Percentiles rank a stretch among this genome's conserved stretches.
phyloP scores from a whole-genome alignment of 768 basidiomycete genomes.

The Polyporus arcularius region DNA sequence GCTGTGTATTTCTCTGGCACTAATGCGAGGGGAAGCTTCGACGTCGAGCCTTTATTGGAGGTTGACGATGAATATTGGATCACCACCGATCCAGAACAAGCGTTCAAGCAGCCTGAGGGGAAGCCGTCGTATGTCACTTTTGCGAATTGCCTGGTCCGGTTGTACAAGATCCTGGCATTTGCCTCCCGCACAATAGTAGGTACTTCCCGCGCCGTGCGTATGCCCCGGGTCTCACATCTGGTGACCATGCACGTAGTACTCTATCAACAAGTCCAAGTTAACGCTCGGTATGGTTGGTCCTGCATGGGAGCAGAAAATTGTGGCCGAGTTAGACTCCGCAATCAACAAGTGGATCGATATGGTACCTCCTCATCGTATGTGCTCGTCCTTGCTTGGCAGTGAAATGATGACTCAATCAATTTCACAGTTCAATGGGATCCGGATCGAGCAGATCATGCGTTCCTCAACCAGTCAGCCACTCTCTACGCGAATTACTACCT shows the following conservation, averaged over 20 bases:
- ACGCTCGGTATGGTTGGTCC: constrained; percentile 36
- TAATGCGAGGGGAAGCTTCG: constrained; percentile 47
- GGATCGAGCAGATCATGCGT: constrained; percentile 15
- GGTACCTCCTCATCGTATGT: constrained; percentile 54
- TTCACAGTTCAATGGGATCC: constrained; percentile 30
- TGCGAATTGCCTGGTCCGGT: constrained; percentile 55
- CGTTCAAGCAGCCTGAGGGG: constrained; percentile 62
- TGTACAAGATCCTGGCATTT: constrained; percentile 63
- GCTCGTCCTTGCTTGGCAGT: too few species aligned
- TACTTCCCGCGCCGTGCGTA: not conserved
- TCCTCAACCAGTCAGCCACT: constrained; percentile 38
- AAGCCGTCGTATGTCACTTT: constrained; percentile 57
- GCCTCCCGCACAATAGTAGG: constrained; percentile 46
- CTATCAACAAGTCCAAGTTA: constrained; percentile 45
- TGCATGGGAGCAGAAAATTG: constrained; percentile 50
- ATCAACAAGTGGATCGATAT: constrained; percentile 62
- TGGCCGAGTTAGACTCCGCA: constrained; percentile 63
- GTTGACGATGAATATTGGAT: constrained; percentile 83
- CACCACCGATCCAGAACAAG: constrained; percentile 47
- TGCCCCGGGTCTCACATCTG: not conserved
- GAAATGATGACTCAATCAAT: not conserved
- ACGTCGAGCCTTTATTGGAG: constrained; percentile 58
- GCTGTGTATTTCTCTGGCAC: not conserved
- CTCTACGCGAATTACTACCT: constrained; percentile 47
- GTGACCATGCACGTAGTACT: constrained; percentile 34